Evolutionary conservation across 768 basidiomycete genomes (phyloP).

Genomic region (Tulasnella sp.): DNA sequence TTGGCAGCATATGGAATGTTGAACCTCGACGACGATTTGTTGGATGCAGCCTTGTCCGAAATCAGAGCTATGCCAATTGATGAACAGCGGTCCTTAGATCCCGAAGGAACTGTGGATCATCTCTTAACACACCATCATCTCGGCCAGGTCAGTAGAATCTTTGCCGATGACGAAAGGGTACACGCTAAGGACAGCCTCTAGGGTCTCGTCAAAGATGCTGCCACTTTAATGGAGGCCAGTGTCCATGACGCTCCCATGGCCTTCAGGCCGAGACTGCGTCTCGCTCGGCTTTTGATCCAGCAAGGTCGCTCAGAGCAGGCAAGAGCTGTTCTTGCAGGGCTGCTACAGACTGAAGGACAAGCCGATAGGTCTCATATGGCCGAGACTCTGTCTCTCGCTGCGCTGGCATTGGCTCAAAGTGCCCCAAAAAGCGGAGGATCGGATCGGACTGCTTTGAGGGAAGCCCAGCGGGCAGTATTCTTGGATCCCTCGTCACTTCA

Average conservation of each 20-base stretch:
- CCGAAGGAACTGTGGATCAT: conserved; percentile 58
- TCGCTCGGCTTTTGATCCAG: conserved; percentile 1
- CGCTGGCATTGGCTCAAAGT: background rate
- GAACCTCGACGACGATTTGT: conserved; percentile 54
- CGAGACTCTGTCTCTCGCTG: background rate
- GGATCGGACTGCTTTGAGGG: background rate
- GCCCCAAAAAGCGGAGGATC: background rate
- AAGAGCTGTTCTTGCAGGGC: background rate
- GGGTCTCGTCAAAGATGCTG: conserved; percentile 2
- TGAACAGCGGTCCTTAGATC: conserved; percentile 58
- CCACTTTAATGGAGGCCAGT: background rate
- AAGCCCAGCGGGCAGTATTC: conserved; percentile 13
- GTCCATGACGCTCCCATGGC: background rate
- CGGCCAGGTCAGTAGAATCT: conserved; percentile 45
- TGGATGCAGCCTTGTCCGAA: conserved; percentile 83
- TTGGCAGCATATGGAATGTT: conserved; percentile 87
- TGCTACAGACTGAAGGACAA: background rate
- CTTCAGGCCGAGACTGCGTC: background rate
- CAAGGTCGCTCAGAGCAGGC: background rate
- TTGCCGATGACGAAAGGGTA: background rate
- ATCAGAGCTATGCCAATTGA: conserved; percentile 62
- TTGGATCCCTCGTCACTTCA: conserved; percentile 1
- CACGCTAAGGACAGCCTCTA: background rate
- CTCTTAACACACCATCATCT: conserved; percentile 67
- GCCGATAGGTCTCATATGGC: background rate